Percentiles rank a stretch among this genome's conserved stretches.
Conservation (phyloP, 768 basidiomycete species). For the Kwoniella sp. region DNA sequence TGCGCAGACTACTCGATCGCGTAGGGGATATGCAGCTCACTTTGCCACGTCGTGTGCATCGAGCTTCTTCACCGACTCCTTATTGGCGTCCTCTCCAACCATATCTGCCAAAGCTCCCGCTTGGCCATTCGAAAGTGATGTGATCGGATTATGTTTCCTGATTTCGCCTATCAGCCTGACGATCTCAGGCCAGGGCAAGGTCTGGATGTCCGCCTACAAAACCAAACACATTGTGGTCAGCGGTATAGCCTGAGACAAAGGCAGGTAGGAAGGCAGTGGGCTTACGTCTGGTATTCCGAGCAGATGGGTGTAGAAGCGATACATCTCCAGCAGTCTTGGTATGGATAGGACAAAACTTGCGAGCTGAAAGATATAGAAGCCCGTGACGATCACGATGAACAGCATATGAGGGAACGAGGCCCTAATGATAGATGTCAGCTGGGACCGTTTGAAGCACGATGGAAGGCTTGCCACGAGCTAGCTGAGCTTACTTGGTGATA, state of each 20-base stretch:
- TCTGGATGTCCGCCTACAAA: constrained; percentile 87
- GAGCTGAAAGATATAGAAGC: constrained; percentile 88
- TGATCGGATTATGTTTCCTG: constrained; percentile 88
- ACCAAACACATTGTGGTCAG: not conserved
- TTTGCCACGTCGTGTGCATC: constrained; percentile 98
- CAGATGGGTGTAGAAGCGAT: constrained; percentile 91
- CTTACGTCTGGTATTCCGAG: constrained; percentile 91
- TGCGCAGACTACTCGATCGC: not conserved
- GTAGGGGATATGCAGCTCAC: constrained; percentile 36
- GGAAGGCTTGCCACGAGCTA: not conserved
- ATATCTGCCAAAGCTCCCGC: constrained; percentile 62
- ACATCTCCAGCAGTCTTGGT: constrained; percentile 85
- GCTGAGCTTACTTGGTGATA: constrained; percentile 75
- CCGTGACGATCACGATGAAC: constrained; percentile 66
- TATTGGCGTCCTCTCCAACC: constrained; percentile 55
- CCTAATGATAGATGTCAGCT: constrained; percentile 9
- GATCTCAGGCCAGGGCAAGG: constrained; percentile 93
- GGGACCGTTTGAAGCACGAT: not conserved
- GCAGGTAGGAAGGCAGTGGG: not conserved
- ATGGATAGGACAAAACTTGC: constrained; percentile 74
- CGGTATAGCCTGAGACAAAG: not conserved
- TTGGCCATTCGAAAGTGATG: constrained; percentile 61
- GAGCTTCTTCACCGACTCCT: constrained; percentile 66
- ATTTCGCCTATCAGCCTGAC: constrained; percentile 87
- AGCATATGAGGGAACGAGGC: constrained; percentile 49